Evolutionary conservation across 305 asterid genomes (phyloP).

Genomic region (Fraxinus xanthoxyloides): DNA sequence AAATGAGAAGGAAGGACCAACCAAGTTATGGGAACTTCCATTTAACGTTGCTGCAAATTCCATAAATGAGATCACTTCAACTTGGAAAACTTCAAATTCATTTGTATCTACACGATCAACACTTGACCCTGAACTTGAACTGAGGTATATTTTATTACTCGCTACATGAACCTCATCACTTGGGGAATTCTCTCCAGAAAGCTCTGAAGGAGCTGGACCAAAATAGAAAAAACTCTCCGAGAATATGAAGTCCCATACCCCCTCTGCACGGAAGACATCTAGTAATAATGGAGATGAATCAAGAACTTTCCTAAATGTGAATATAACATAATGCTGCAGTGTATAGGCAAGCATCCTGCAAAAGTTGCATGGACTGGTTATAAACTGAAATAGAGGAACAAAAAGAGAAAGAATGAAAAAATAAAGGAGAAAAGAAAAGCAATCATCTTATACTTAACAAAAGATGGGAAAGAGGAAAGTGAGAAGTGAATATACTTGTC

Average conservation of each 20-base stretch:
- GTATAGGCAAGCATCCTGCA: conserved; percentile 76
- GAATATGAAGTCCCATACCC: conserved; percentile 97
- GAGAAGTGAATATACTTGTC: conserved; percentile 10
- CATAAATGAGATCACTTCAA: conserved; percentile 71
- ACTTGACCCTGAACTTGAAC: conserved; percentile 37
- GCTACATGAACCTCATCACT: conserved; percentile 31
- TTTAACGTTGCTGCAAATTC: conserved; percentile 83
- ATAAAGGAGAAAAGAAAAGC: conserved; percentile 24
- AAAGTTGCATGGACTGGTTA: conserved; percentile 27
- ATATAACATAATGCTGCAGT: conserved; percentile 72
- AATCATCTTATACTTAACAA: conserved; percentile 15
- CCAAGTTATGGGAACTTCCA: conserved; percentile 91
- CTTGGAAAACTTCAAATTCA: conserved; percentile 62
- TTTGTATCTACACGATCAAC: conserved; percentile 30
- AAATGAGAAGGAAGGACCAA: conserved; percentile 44
- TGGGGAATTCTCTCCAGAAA: conserved; percentile 33
- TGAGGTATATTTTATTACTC: conserved; percentile 35
- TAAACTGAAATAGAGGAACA: conserved; percentile 17
- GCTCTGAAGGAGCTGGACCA: conserved; percentile 59
- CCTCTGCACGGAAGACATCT: conserved; percentile 86
- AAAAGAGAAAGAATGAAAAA: conserved; percentile 19
- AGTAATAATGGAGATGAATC: conserved; percentile 63
- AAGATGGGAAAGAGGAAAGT: conserved; percentile 17
- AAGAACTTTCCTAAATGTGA: conserved; percentile 73
- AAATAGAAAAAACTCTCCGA: conserved; percentile 93